These are phyloP conservation scores for Antrodiella citrinella DNA, from an alignment of 768 basidiomycete species.

Conservation along the genomic window DNA sequence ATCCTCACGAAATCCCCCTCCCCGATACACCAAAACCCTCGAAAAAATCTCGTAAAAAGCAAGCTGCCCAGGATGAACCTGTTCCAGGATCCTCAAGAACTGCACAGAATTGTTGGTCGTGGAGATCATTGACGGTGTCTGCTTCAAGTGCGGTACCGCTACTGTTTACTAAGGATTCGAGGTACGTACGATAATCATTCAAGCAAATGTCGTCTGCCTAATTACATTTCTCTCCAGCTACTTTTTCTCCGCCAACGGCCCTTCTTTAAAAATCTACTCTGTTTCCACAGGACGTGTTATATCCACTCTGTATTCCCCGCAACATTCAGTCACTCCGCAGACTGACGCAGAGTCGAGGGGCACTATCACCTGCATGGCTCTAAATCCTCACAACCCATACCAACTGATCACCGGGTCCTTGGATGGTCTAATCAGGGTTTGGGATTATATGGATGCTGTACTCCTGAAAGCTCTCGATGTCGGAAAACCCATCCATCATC, in stretches of 20 bases:
- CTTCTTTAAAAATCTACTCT: constrained; percentile 82
- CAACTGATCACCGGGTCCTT: constrained; percentile 83
- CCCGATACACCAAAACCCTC: constrained; percentile 3
- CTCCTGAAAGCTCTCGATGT: constrained; percentile 70
- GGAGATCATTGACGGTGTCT: constrained; percentile 66
- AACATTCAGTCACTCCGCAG: constrained; percentile 1
- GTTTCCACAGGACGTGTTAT: constrained; percentile 68
- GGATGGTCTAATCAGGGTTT: constrained; percentile 80
- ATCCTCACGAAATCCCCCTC: background rate
- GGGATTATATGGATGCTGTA: constrained; percentile 88
- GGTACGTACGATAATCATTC: constrained; percentile 35
- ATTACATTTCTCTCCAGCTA: constrained; percentile 42
- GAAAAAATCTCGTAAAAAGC: constrained; percentile 20
- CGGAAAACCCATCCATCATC: constrained; percentile 57
- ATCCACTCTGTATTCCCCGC: constrained; percentile 67
- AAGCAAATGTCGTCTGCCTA: background rate
- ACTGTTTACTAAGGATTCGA: constrained; percentile 83
- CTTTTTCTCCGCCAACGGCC: constrained; percentile 82
- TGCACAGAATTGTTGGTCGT: constrained; percentile 39
- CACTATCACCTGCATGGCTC: constrained; percentile 60
- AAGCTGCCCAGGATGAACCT: constrained; percentile 17
- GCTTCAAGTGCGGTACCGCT: constrained; percentile 57
- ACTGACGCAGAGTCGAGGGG: constrained; percentile 28
- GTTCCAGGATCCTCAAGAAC: constrained; percentile 10
- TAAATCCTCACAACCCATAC: constrained; percentile 82